Percentiles rank a stretch among this genome's conserved stretches.
phyloP scores from a whole-genome alignment of 2,329 filamentous ascomycete genomes.

The Xylariales sp. region DNA sequence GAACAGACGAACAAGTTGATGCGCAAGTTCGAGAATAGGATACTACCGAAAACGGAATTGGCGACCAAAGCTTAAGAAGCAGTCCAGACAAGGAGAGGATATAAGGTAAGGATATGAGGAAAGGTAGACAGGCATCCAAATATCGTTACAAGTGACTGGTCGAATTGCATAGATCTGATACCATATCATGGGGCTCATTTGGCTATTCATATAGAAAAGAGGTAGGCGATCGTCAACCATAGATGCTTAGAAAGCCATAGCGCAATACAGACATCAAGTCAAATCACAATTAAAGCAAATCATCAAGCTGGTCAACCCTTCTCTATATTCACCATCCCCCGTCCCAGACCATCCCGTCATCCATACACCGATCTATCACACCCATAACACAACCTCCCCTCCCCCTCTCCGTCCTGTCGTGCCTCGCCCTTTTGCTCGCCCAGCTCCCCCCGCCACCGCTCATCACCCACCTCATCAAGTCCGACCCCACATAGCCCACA shows the following conservation, averaged over 20 bases:
- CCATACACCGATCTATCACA: conserved; percentile 62
- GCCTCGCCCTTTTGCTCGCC: too few species aligned
- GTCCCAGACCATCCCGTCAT: too few species aligned
- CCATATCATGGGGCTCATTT: too few species aligned
- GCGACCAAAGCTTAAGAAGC: conserved; percentile 21
- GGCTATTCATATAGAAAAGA: too few species aligned
- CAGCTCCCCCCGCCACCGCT: conserved; percentile 58
- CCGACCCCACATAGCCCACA: conserved; percentile 70
- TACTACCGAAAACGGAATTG: conserved; percentile 41
- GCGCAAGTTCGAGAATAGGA: conserved; percentile 64
- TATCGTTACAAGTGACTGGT: too few species aligned
- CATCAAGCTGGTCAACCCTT: too few species aligned
- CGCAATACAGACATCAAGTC: too few species aligned
- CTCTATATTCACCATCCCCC: neutral
- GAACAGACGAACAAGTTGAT: conserved; percentile 97
- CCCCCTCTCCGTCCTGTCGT: conserved; percentile 2
- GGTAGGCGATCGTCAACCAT: too few species aligned
- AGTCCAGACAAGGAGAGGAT: neutral
- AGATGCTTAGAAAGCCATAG: too few species aligned
- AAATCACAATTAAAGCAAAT: neutral
- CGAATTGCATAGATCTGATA: too few species aligned
- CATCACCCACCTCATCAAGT: conserved; percentile 58
- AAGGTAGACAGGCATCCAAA: too few species aligned
- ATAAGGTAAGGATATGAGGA: neutral
- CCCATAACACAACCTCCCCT: conserved; percentile 60